Evolutionary conservation across 768 basidiomycete genomes (phyloP).

Genomic region (Auriscalpium microsporum): DNA sequence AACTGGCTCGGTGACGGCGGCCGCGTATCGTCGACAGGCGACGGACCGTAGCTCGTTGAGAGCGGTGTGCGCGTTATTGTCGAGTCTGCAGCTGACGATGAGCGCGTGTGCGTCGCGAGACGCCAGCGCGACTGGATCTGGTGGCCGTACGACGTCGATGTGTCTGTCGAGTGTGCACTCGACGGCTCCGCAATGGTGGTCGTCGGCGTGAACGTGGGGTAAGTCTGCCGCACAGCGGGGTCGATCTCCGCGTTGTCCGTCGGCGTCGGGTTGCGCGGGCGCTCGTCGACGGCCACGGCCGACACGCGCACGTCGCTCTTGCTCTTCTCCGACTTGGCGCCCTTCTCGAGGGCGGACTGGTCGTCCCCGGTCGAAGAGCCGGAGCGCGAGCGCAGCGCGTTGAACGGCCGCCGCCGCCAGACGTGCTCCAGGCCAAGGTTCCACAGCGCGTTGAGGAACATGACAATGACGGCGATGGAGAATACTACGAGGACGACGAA

Average conservation of each 20-base stretch:
- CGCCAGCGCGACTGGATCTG: slow-evolving; percentile 11
- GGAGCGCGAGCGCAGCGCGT: slow-evolving; percentile 15
- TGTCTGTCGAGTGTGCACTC: slow-evolving; percentile 9
- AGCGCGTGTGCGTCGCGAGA: not conserved
- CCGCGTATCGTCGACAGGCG: not conserved
- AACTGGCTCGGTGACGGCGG: not conserved
- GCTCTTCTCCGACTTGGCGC: slow-evolving; percentile 15
- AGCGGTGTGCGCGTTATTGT: not conserved
- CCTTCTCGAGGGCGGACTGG: slow-evolving; percentile 22
- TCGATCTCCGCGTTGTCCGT: slow-evolving; percentile 35
- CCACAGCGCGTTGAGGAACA: slow-evolving; percentile 58
- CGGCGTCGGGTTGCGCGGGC: slow-evolving; percentile 48
- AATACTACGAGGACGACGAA: slow-evolving; percentile 64
- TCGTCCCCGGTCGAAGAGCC: slow-evolving; percentile 4
- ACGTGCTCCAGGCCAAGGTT: slow-evolving; percentile 31
- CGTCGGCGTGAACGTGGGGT: slow-evolving; percentile 36
- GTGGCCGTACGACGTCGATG: slow-evolving; percentile 11
- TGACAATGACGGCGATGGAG: slow-evolving; percentile 59
- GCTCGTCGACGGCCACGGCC: slow-evolving; percentile 11
- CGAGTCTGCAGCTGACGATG: slow-evolving; percentile 2
- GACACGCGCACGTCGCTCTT: slow-evolving; percentile 2
- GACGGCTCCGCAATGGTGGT: slow-evolving; percentile 9
- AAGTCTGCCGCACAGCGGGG: slow-evolving; percentile 31
- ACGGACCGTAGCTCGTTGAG: not conserved
- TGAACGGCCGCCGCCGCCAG: slow-evolving; percentile 14